Evolutionary conservation across 768 basidiomycete genomes (phyloP).

Genomic region (Gloeophyllum trabeum): DNA sequence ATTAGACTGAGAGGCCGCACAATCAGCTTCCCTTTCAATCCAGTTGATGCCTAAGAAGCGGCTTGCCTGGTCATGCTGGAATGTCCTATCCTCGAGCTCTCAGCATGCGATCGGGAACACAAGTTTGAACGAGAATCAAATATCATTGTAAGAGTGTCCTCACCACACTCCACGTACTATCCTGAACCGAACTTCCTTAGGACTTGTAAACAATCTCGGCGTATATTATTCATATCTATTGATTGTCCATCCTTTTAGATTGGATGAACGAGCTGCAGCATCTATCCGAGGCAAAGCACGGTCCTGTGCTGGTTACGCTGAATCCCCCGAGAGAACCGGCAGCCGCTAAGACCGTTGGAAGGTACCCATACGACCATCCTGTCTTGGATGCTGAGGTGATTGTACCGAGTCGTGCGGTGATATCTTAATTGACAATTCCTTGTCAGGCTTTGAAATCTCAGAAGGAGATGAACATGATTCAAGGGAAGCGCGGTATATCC

Average conservation of each 20-base stretch:
- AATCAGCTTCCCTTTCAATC: neutral
- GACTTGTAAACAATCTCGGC: slow-evolving; percentile 4
- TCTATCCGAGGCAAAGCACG: slow-evolving; percentile 39
- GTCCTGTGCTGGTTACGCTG: slow-evolving; percentile 60
- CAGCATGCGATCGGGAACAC: slow-evolving; percentile 21
- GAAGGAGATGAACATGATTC: slow-evolving; percentile 39
- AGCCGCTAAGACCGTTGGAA: slow-evolving; percentile 29
- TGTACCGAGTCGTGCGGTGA: neutral
- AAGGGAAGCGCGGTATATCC: slow-evolving; percentile 48
- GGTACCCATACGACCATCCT: slow-evolving; percentile 60
- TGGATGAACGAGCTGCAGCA: slow-evolving; percentile 73
- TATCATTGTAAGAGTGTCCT: slow-evolving; percentile 39
- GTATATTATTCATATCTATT: slow-evolving; percentile 4
- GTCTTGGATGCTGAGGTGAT: slow-evolving; percentile 43
- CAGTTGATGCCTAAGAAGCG: slow-evolving; percentile 59
- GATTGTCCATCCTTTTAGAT: too few relatives aligned
- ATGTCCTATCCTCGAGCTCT: slow-evolving; percentile 50
- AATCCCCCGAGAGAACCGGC: slow-evolving; percentile 59
- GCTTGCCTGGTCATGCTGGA: slow-evolving; percentile 70
- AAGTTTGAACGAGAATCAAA: slow-evolving; percentile 41
- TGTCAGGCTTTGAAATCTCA: slow-evolving; percentile 45
- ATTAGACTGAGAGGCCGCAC: neutral
- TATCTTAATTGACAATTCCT: neutral
- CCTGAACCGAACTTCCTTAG: neutral
- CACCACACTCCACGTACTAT: slow-evolving; percentile 29